phyloP scores from a whole-genome alignment of 177 flowering plant species.

The Vitis hybrid region DNA sequence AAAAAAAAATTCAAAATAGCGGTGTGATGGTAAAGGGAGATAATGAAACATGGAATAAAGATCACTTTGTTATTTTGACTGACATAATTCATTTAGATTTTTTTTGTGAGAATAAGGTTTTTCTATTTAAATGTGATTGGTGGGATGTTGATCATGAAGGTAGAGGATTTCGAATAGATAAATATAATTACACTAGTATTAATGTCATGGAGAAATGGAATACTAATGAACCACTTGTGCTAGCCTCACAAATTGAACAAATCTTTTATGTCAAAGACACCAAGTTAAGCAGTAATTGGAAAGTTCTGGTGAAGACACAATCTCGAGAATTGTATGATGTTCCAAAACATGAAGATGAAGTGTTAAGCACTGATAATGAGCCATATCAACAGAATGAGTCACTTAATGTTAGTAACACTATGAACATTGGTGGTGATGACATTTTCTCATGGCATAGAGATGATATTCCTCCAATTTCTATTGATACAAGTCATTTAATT shows the following conservation, averaged over 20 bases:
- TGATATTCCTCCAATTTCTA: background rate
- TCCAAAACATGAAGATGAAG: background rate
- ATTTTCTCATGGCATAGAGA: background rate
- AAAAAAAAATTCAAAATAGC: background rate
- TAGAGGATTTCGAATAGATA: background rate
- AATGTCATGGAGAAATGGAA: background rate
- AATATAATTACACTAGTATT: background rate
- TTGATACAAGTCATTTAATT: background rate
- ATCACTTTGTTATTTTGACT: background rate
- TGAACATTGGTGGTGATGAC: background rate
- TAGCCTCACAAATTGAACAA: no score
- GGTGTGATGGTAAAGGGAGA: background rate
- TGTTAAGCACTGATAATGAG: background rate
- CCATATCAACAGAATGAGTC: background rate
- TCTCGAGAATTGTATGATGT: background rate
- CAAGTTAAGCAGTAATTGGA: background rate
- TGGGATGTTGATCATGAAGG: background rate
- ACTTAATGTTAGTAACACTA: background rate
- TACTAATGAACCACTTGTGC: background rate
- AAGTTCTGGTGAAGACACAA: background rate
- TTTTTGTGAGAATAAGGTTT: background rate
- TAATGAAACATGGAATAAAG: background rate
- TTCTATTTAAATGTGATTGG: background rate
- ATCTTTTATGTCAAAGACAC: background rate
- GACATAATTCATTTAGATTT: background rate